phyloP scores from a whole-genome alignment of 1,284 basidiomycete species.

The Macrocystidia cucumis region DNA sequence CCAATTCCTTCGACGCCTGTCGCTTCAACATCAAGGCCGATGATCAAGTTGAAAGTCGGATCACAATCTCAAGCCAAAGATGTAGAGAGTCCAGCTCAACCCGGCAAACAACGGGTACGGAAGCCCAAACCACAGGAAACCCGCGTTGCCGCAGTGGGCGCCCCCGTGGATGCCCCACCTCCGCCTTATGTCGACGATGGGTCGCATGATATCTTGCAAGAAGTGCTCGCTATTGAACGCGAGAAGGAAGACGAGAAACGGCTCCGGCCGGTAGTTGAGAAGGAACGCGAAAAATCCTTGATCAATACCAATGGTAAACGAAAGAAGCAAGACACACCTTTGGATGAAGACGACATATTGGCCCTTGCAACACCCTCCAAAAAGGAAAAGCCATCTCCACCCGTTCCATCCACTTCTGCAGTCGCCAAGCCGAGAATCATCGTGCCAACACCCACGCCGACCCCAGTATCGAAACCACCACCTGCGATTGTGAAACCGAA shows the following conservation, averaged over 20 bases:
- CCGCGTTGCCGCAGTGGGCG: constrained; percentile 13
- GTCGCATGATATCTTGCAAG: constrained; percentile 69
- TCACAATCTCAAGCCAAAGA: constrained; percentile 18
- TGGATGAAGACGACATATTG: constrained; percentile 55
- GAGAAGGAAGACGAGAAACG: constrained; percentile 45
- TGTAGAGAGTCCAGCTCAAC: constrained; percentile 18
- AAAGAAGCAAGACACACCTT: constrained; percentile 38
- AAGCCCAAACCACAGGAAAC: constrained; percentile 29
- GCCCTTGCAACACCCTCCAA: constrained; percentile 54
- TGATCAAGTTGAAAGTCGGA: constrained; percentile 49
- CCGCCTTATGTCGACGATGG: constrained; percentile 68
- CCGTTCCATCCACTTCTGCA: constrained; percentile 18
- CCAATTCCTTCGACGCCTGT: constrained; percentile 17
- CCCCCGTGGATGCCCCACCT: constrained; percentile 43
- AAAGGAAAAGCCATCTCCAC: constrained; percentile 43
- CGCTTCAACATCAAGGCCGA: constrained; percentile 36
- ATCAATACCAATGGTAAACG: constrained; percentile 34
- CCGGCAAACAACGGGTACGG: constrained; percentile 30
- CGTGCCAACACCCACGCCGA: constrained; percentile 10
- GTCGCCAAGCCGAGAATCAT: constrained; percentile 17
- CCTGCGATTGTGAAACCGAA: constrained; percentile 21
- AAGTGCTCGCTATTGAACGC: constrained; percentile 73
- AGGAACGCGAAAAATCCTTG: constrained; percentile 21
- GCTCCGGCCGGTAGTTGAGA: constrained; percentile 26
- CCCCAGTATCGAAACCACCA: constrained; percentile 11